phyloP scores from a whole-genome alignment of 2,329 filamentous ascomycete genomes.

The Nemania bipapillata region DNA sequence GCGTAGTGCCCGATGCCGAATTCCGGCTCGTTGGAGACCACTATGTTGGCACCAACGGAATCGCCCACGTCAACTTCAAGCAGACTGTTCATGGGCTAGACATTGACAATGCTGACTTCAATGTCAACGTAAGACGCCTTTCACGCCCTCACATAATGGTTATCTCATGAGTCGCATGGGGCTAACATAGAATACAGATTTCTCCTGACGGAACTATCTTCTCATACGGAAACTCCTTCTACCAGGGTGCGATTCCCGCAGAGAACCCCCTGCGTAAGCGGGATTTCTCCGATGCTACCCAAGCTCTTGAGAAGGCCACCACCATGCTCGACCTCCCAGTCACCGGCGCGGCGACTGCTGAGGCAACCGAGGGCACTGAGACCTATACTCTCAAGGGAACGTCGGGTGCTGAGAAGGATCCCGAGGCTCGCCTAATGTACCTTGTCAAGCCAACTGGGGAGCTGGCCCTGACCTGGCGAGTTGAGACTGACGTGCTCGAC shows the following conservation, averaged over 20 bases:
- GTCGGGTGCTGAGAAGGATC: slow-evolving; percentile 61
- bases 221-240: slow-evolving; percentile 65
- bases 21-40: slow-evolving; percentile 65
- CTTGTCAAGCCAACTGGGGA: slow-evolving; percentile 60
- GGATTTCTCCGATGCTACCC: slow-evolving; percentile 56
- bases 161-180: slow-evolving; percentile 1
- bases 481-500: slow-evolving; percentile 67
- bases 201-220: slow-evolving; percentile 65
- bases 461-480: slow-evolving; percentile 65
- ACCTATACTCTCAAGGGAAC: slow-evolving; percentile 61
- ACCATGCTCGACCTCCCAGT: slow-evolving; percentile 56
- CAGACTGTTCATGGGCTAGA: slow-evolving; percentile 68
- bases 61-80: slow-evolving; percentile 69
- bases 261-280: slow-evolving; percentile 56
- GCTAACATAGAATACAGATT: slow-evolving; percentile 53
- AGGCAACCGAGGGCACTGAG: slow-evolving; percentile 53
- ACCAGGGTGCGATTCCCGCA: slow-evolving; percentile 58
- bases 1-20: slow-evolving; percentile 50
- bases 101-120: slow-evolving; percentile 70
- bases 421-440: slow-evolving; percentile 67
- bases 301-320: slow-evolving; percentile 57
- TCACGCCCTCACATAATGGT: background rate
- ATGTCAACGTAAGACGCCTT: slow-evolving; percentile 65
- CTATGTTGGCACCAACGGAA: slow-evolving; percentile 65
- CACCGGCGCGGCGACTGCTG: slow-evolving; percentile 55